Percentiles rank a stretch among this genome's conserved stretches.
Conservation (phyloP, 2,329 filamentous ascomycete genomes). For the Coleophoma eucalyptorum region DNA sequence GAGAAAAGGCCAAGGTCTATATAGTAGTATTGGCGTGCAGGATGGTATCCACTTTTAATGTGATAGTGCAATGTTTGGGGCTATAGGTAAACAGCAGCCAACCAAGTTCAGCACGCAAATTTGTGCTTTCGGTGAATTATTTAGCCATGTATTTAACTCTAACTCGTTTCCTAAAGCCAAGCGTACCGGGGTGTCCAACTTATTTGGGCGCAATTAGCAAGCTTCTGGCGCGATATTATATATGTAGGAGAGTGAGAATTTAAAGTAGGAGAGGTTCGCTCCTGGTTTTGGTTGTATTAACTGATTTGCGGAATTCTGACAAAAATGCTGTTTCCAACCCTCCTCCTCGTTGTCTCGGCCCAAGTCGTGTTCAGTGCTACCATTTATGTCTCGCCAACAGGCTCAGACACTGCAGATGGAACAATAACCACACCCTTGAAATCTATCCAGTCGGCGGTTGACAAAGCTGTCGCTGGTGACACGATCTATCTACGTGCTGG, state of each 20-base stretch:
- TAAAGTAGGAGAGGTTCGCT: neutral
- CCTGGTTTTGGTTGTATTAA: neutral
- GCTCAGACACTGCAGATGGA: constrained; percentile 33
- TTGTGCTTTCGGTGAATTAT: neutral
- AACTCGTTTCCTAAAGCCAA: neutral
- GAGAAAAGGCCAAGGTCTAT: neutral
- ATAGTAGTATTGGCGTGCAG: neutral
- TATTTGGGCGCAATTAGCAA: neutral
- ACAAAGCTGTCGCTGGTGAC: constrained; percentile 41
- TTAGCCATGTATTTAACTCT: neutral
- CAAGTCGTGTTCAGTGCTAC: neutral
- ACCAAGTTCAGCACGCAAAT: too few relatives aligned
- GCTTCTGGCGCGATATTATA: neutral
- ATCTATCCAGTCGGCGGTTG: constrained; percentile 42
- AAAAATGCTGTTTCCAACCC: neutral
- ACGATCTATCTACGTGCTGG: constrained; percentile 39
- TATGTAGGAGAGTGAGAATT: neutral
- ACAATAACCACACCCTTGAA: constrained; percentile 35
- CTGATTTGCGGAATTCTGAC: too few relatives aligned
- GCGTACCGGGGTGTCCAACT: neutral
- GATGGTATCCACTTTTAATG: neutral
- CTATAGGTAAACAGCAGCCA: too few relatives aligned
- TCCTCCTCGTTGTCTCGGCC: neutral
- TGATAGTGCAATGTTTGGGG: too few relatives aligned
- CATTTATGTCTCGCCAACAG: constrained; percentile 41